Evolutionary conservation across 1,284 basidiomycete genomes (phyloP).

Genomic region (Ganoderma sinense): DNA sequence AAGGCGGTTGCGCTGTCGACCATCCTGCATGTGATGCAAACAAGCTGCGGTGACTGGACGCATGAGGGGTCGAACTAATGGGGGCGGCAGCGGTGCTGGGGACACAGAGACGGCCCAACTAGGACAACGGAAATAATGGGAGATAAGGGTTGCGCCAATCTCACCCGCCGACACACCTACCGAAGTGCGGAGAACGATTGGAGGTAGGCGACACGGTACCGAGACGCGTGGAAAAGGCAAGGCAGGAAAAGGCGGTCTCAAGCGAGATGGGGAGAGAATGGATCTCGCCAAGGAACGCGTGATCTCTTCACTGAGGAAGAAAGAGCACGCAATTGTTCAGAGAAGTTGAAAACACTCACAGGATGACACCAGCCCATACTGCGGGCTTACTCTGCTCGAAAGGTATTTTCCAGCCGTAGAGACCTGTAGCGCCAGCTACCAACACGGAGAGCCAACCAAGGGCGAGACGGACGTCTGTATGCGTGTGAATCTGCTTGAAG

Average conservation of each 20-base stretch:
- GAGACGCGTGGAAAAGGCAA: neutral
- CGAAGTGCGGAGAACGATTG: neutral
- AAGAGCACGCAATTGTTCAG: neutral
- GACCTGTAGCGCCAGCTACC: conserved; percentile 79
- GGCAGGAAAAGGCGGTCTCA: neutral
- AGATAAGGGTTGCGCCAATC: conserved; percentile 61
- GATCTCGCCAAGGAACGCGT: neutral
- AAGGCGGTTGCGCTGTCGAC: neutral
- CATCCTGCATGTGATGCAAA: neutral
- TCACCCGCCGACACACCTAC: conserved; percentile 55
- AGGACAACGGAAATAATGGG: conserved; percentile 21
- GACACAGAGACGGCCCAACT: neutral
- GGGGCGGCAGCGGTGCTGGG: neutral
- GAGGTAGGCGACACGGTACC: neutral
- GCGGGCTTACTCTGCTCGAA: conserved; percentile 87
- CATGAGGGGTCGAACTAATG: neutral
- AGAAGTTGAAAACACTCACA: conserved; percentile 54
- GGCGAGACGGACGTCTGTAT: conserved; percentile 85
- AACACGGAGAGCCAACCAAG: conserved; percentile 88
- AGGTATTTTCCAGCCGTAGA: conserved; percentile 86
- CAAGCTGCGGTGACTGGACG: neutral
- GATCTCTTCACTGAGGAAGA: neutral
- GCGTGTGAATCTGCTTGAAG: conserved; percentile 86
- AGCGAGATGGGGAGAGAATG: neutral
- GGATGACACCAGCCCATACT: conserved; percentile 79